Percentiles rank a stretch among this genome's conserved stretches.
Evolutionary conservation across 2,329 filamentous ascomycete species (phyloP).

Genomic region (Penicillium crustosum): DNA sequence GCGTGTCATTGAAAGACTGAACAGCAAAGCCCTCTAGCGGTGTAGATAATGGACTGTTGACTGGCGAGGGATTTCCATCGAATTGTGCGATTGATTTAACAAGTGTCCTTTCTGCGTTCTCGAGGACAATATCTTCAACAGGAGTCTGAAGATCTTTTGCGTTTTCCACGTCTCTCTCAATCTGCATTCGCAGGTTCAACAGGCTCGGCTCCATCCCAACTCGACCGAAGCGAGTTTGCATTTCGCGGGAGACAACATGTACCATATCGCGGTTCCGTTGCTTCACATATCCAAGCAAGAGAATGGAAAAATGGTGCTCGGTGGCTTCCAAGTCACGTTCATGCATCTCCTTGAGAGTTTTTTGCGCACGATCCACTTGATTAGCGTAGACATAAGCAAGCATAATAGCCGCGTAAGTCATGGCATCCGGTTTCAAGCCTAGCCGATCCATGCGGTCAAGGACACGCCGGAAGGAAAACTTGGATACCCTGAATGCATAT

Average conservation of each 20-base stretch:
- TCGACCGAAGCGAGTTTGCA: conserved; percentile 37
- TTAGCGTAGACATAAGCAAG: conserved; percentile 54
- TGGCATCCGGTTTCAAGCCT: conserved; percentile 53
- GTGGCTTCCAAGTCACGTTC: conserved; percentile 39
- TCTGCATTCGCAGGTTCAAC: conserved; percentile 37
- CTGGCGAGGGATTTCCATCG: conserved; percentile 43
- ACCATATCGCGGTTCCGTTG: conserved; percentile 51
- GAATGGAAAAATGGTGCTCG: conserved; percentile 48
- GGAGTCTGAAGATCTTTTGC: conserved; percentile 14
- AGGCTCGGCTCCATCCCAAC: conserved; percentile 36
- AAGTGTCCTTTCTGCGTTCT: conserved; percentile 40
- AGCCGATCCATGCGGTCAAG: conserved; percentile 57
- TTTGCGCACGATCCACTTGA: conserved; percentile 56
- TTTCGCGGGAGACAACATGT: conserved; percentile 50
- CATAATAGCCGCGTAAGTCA: conserved; percentile 64
- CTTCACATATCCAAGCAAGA: conserved; percentile 53
- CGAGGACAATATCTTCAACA: conserved; percentile 26
- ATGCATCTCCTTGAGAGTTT: conserved; percentile 48
- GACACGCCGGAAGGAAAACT: conserved; percentile 54
- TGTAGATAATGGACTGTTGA: conserved; percentile 25
- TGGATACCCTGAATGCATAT: conserved; percentile 64
- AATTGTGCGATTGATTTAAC: conserved; percentile 39
- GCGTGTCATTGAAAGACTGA: conserved; percentile 50
- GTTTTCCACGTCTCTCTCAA: conserved; percentile 36
- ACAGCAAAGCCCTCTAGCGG: conserved; percentile 34